A percentile compares a stretch with the other conserved stretches of the same genome.
These are phyloP conservation scores for Apophysomyces sp. DNA, from an alignment of 371 early-diverging fungal genomes.

Conservation along the genomic window DNA sequence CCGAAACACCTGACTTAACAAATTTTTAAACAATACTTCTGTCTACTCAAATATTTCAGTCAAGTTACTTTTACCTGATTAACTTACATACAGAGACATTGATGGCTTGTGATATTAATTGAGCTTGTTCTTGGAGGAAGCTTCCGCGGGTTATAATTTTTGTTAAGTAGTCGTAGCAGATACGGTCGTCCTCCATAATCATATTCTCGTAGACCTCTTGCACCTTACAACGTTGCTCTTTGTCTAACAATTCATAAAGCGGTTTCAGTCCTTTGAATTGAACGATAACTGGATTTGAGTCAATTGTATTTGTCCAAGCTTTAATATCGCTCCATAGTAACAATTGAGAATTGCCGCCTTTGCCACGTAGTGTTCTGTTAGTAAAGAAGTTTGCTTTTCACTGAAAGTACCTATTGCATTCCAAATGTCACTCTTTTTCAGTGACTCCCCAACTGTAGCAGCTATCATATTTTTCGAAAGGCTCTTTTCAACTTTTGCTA, in stretches of 20 bases:
- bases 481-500: neutral
- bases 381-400: neutral
- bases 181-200: neutral
- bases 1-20: neutral
- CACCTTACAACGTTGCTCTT: neutral
- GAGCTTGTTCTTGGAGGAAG: too few relatives aligned
- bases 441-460: neutral
- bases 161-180: neutral
- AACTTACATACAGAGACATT: too few relatives aligned
- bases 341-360: neutral
- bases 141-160: neutral
- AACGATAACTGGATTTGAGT: neutral
- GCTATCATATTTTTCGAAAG: neutral
- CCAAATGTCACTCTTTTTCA: neutral
- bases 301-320: neutral
- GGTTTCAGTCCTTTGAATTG: neutral
- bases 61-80: too few relatives aligned
- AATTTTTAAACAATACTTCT: neutral
- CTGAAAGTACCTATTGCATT: neutral
- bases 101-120: too few relatives aligned
- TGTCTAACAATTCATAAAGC: neutral
- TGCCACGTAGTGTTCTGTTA: neutral
- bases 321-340: neutral
- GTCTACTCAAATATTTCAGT: too few relatives aligned
- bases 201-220: neutral